Percentiles rank a stretch among this genome's conserved stretches.
These are phyloP conservation scores for Baudoinia panamericana DNA, from an alignment of 495 filamentous ascomycete genomes.

Conservation along the genomic window DNA sequence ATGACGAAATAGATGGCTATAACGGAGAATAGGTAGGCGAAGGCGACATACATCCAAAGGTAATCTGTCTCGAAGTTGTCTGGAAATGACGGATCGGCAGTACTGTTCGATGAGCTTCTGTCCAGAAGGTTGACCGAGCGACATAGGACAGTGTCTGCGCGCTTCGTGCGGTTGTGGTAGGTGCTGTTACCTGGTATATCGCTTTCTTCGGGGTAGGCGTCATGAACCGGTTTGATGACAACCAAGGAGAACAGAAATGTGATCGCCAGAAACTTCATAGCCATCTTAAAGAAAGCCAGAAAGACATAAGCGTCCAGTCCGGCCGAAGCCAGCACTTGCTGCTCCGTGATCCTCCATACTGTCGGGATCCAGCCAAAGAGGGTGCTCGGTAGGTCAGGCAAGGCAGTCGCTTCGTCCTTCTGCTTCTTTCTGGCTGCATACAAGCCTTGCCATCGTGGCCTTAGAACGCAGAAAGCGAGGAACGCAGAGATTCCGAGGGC, in stretches of 20 bases:
- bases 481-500: slow-evolving; percentile 47
- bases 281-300: slow-evolving; percentile 85
- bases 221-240: slow-evolving; percentile 78
- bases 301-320: slow-evolving; percentile 96
- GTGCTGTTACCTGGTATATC: slow-evolving; percentile 32
- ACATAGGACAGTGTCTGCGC: not conserved
- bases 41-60: slow-evolving; percentile 86
- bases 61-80: slow-evolving; percentile 38
- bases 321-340: slow-evolving; percentile 78
- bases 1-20: slow-evolving; percentile 74
- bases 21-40: slow-evolving; percentile 79
- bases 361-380: slow-evolving; percentile 91
- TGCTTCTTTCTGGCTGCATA: slow-evolving; percentile 80
- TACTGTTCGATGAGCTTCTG: slow-evolving; percentile 15
- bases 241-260: slow-evolving; percentile 67
- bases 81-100: slow-evolving; percentile 7
- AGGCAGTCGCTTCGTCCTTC: slow-evolving; percentile 48
- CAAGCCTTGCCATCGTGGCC: slow-evolving; percentile 82
- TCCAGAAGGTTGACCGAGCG: slow-evolving; percentile 8
- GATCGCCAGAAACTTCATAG: slow-evolving; percentile 64
- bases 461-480: slow-evolving; percentile 56
- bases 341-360: slow-evolving; percentile 76
- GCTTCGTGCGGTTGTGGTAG: slow-evolving; percentile 16
- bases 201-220: slow-evolving; percentile 45
- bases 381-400: slow-evolving; percentile 73